Evolutionary conservation across 1,284 basidiomycete genomes (phyloP), one percentile per base, ranked within the genome.

Genomic region (Coniferiporia weirii): DNA sequence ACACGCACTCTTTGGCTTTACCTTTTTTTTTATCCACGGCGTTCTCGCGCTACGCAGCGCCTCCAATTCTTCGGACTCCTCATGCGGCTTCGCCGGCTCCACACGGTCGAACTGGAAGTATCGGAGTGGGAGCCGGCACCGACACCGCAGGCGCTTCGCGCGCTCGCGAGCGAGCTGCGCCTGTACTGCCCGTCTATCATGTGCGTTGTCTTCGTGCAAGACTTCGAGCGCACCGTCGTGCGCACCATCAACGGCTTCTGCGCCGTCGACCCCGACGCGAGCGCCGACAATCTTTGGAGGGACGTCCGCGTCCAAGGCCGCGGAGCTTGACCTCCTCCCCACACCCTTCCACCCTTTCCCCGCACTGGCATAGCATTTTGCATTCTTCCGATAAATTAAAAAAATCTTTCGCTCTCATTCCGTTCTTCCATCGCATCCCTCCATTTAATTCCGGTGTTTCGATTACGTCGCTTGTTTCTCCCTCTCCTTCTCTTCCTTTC

Each of bases 71-170:
- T 85, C 63, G 80, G 78, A 3, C 69, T 80, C 43, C 73, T 87
- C 57, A 79, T 80, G 73, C 76, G 73, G 20, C 71, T 86, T 17
- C 72, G 71, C 3, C 70, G 68, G 22, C 73, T 87, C 10, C 72
- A 76, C 61, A 82, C 79, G 61, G 65, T 84, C 46, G 85, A 87
- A 63, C 70, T 87, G 13, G 85, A 87, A 44, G 74, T 87, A 20
- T 79, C 80, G 13, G 78, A 80, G 50, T 87, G 85, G 85, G 75
- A 77, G 4, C 85, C 84, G 5, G 68, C 79, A 3, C 84, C 82
- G 7, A 69, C 73, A 17, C 73, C 75, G 1, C 70, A 76, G 10
- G 84, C 83, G 1, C 69, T 84, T 51, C 78, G 82, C 12, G 81
- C 82, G 2, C 70, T 87, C 7, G 77, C 78, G 3, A 76, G 75